Evolutionary conservation across 352 stramenopile genomes (phyloP).

Genomic region (Globisporangium okanoganense): DNA sequence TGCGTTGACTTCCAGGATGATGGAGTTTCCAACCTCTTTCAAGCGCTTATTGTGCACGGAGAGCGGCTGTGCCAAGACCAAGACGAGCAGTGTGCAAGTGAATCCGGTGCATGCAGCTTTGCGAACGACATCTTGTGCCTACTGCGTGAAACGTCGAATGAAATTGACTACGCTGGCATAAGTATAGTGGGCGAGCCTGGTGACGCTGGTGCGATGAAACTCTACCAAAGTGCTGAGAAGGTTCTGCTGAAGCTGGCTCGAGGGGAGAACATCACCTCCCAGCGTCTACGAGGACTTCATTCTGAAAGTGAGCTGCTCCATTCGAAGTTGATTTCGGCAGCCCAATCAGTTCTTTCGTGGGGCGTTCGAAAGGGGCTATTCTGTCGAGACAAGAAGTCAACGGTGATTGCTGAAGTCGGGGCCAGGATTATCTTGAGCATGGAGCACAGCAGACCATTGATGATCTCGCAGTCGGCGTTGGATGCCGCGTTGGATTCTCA

Average conservation of each 20-base stretch:
- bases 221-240: slow-evolving; percentile 25
- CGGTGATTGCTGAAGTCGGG: slow-evolving; percentile 8
- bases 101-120: slow-evolving; percentile 10
- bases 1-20: slow-evolving; percentile 51
- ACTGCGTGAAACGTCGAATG: slow-evolving; percentile 26
- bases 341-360: slow-evolving; percentile 38
- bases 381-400: slow-evolving; percentile 13
- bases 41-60: slow-evolving; percentile 22
- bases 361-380: slow-evolving; percentile 39
- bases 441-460: neutral
- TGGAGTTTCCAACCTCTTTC: slow-evolving; percentile 34
- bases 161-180: slow-evolving; percentile 39
- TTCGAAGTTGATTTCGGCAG: slow-evolving; percentile 24
- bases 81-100: neutral
- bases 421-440: neutral
- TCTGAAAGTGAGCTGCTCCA: neutral
- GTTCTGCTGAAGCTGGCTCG: slow-evolving; percentile 16
- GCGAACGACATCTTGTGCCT: slow-evolving; percentile 28
- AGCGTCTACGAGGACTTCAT: neutral
- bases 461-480: neutral
- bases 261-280: slow-evolving; percentile 2
- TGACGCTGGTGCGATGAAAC: slow-evolving; percentile 18
- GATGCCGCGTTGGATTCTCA: slow-evolving; percentile 12
- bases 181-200: slow-evolving; percentile 15
- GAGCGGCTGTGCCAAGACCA: neutral